phyloP scores from a whole-genome alignment of 164 flowering plant species.

The Stephania cephalantha region DNA sequence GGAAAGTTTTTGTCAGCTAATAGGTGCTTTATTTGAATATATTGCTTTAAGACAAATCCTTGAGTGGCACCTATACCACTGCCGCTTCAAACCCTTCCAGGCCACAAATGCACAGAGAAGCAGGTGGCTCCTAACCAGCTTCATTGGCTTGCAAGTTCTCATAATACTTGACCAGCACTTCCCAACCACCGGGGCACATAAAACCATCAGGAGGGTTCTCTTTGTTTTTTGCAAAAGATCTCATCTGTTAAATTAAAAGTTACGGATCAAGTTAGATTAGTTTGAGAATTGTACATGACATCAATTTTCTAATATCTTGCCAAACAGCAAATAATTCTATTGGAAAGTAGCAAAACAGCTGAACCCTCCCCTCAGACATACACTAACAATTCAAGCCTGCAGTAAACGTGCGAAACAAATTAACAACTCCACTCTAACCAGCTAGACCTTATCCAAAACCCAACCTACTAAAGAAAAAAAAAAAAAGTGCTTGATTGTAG shows the following conservation, averaged over 20 bases:
- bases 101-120: constrained; percentile 31
- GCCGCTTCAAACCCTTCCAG: background rate
- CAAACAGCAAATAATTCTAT: background rate
- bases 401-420: too few relatives aligned
- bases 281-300: background rate
- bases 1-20: background rate
- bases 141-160: constrained; percentile 71
- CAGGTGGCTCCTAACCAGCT: constrained; percentile 40
- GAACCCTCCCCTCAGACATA: background rate
- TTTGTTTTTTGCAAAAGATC: constrained; percentile 66
- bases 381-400: background rate
- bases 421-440: too few relatives aligned
- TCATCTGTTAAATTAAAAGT: constrained; percentile 49
- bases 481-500: too few relatives aligned
- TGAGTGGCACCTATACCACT: background rate
- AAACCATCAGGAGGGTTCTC: constrained; percentile 95
- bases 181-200: constrained; percentile 92
- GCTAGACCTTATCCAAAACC: too few relatives aligned
- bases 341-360: background rate
- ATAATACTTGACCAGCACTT: constrained; percentile 74
- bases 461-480: too few relatives aligned
- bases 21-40: background rate
- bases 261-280: constrained; percentile 2
- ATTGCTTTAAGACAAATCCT: background rate
- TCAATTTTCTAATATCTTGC: background rate